Percentiles rank a stretch among this genome's conserved stretches.
Conservation (phyloP, 192 early-diverging fungal genomes). For the Coemansia sp. region DNA sequence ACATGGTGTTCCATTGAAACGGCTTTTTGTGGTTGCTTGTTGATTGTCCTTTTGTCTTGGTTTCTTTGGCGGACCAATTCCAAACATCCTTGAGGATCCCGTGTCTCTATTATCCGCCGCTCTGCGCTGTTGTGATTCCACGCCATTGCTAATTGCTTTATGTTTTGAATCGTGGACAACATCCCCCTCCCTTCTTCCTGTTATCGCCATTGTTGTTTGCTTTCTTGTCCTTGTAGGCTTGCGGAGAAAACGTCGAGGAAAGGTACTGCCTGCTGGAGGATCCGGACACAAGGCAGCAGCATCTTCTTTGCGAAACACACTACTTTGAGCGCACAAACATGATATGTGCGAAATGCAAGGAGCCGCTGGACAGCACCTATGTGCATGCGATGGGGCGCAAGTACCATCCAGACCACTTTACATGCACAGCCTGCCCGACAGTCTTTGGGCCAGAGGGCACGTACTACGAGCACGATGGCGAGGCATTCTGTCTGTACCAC, state of each 20-base stretch:
- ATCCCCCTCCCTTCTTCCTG: too few relatives aligned
- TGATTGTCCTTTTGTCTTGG: background rate
- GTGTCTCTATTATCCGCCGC: background rate
- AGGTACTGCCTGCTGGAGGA: constrained; percentile 41
- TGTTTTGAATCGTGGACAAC: too few relatives aligned
- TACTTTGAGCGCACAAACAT: constrained; percentile 52
- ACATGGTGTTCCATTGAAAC: too few relatives aligned
- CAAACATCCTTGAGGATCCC: background rate
- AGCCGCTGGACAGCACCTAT: constrained; percentile 85
- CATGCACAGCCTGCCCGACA: constrained; percentile 86
- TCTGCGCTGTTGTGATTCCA: background rate
- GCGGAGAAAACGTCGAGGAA: constrained; percentile 41
- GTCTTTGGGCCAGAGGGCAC: constrained; percentile 94
- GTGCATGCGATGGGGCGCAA: constrained; percentile 91
- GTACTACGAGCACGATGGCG: constrained; percentile 92
- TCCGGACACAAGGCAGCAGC: constrained; percentile 28
- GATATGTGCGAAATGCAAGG: constrained; percentile 71
- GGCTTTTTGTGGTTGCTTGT: background rate
- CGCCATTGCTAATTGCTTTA: too few relatives aligned
- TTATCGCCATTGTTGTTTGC: too few relatives aligned
- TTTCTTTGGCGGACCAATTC: too few relatives aligned
- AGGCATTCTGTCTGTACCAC: constrained; percentile 93
- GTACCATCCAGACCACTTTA: constrained; percentile 98
- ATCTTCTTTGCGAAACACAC: constrained; percentile 47
- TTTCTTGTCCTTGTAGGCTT: constrained; percentile 16